Evolutionary conservation across 139 green algal species (phyloP).

Genomic region (Coelastrella sp.): DNA sequence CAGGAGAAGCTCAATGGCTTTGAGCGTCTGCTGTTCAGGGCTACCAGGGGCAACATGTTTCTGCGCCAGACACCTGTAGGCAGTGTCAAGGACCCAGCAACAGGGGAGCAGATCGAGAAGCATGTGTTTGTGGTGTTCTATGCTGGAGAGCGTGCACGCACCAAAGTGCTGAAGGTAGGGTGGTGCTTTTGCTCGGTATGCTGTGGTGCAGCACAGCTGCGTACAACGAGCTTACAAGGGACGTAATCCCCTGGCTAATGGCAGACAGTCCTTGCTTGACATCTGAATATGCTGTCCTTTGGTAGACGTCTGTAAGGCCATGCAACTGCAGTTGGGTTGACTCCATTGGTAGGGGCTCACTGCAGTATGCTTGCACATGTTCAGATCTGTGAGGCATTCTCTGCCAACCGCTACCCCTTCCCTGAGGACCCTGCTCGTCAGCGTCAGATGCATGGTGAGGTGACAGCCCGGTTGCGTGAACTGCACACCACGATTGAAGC

Average conservation of each 20-base stretch:
- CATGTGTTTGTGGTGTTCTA: constrained; percentile 98
- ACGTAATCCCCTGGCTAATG: too few species aligned
- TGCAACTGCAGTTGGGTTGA: too few species aligned
- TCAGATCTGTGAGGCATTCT: constrained; percentile 96
- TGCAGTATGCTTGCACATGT: background rate
- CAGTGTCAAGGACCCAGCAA: constrained; percentile 80
- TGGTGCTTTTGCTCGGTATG: background rate
- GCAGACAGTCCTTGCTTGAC: too few species aligned
- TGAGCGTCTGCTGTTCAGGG: constrained; percentile 97
- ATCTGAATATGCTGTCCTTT: too few species aligned
- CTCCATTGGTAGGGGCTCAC: too few species aligned
- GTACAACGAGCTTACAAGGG: too few species aligned
- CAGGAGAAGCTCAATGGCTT: constrained; percentile 89
- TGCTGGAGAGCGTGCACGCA: constrained; percentile 89
- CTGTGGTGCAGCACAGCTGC: too few species aligned
- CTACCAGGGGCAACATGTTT: constrained; percentile 99
- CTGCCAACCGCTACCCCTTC: constrained; percentile 97
- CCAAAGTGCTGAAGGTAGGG: constrained; percentile 92
- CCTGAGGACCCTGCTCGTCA: constrained; percentile 92
- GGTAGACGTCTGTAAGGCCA: too few species aligned
- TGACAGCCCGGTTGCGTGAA: constrained; percentile 87
- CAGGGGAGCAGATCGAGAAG: constrained; percentile 91
- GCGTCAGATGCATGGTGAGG: constrained; percentile 91
- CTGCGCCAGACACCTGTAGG: constrained; percentile 81
- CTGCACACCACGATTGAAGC: constrained; percentile 93